Evolutionary conservation across 2,329 filamentous ascomycete genomes (phyloP).

Genomic region (Pseudogymnoascus sp.): DNA sequence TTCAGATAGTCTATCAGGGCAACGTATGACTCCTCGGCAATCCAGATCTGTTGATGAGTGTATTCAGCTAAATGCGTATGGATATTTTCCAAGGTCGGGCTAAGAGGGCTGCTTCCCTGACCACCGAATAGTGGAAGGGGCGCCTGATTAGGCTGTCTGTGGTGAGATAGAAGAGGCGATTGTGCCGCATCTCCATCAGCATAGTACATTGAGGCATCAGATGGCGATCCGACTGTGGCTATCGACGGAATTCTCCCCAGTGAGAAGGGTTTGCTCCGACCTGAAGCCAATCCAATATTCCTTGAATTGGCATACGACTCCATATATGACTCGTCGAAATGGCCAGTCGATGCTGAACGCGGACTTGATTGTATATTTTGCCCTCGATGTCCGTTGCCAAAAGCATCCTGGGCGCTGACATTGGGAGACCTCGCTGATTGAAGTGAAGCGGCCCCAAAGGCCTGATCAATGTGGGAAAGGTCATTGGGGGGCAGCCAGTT

Average conservation of each 20-base stretch:
- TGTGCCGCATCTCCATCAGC: background rate
- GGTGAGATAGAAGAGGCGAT: background rate
- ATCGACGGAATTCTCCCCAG: background rate
- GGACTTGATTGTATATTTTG: background rate
- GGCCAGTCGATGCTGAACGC: background rate
- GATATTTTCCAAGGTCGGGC: constrained; percentile 2
- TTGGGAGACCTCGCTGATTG: background rate
- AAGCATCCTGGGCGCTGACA: background rate
- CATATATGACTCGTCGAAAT: background rate
- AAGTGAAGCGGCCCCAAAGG: background rate
- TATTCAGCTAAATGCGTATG: background rate
- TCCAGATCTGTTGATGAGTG: constrained; percentile 6
- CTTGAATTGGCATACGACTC: background rate
- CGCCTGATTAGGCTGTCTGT: background rate
- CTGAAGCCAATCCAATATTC: background rate
- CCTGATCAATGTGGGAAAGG: background rate
- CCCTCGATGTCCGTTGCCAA: background rate
- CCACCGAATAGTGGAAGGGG: background rate
- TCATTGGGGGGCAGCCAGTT: constrained; percentile 10
- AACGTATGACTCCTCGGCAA: constrained; percentile 4
- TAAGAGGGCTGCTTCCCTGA: background rate
- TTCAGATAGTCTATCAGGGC: constrained; percentile 10
- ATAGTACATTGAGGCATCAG: constrained; percentile 7
- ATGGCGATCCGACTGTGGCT: background rate
- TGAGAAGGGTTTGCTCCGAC: background rate